Conservation (phyloP, 179 eudicot genomes). For the Camellia oleifera region DNA sequence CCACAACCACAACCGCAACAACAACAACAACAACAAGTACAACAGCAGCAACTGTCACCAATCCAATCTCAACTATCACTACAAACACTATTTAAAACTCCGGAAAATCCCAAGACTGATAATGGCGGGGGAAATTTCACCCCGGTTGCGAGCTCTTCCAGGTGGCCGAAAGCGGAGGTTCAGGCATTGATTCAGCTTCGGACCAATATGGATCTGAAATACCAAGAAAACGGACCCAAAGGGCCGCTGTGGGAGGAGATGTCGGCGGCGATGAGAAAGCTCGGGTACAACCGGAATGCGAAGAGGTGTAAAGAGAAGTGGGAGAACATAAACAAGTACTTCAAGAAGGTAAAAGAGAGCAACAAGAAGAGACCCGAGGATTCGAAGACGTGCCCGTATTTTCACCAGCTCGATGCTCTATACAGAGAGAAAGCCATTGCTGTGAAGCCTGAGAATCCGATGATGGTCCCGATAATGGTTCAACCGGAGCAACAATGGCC, state of each 20-base stretch:
- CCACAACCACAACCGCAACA: constrained; percentile 10
- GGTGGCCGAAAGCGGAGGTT: constrained; percentile 90
- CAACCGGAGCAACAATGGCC: constrained; percentile 60
- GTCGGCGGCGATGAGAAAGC: constrained; percentile 52
- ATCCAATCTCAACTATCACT: not conserved
- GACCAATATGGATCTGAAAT: constrained; percentile 49
- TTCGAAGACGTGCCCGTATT: constrained; percentile 80
- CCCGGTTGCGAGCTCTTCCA: constrained; percentile 30
- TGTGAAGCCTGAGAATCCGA: constrained; percentile 39
- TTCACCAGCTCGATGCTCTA: constrained; percentile 66
- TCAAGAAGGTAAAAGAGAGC: constrained; percentile 73
- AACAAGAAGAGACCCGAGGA: constrained; percentile 70
- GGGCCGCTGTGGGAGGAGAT: constrained; percentile 88
- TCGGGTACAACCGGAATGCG: constrained; percentile 66
- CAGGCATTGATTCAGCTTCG: constrained; percentile 64
- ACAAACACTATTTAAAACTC: not conserved
- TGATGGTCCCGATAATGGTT: constrained; percentile 55
- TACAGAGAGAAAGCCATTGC: constrained; percentile 41
- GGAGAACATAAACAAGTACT: constrained; percentile 94
- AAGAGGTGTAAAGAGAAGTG: constrained; percentile 91
- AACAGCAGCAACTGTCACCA: constrained; percentile 6
- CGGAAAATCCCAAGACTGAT: constrained; percentile 3
- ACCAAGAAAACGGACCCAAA: constrained; percentile 62
- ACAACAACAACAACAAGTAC: constrained; percentile 1
- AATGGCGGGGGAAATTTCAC: constrained; percentile 21